Percentiles rank a stretch among this genome's conserved stretches.
Evolutionary conservation across 148 eudicot genomes (phyloP).

Genomic region (Vaccinium darrowii): DNA sequence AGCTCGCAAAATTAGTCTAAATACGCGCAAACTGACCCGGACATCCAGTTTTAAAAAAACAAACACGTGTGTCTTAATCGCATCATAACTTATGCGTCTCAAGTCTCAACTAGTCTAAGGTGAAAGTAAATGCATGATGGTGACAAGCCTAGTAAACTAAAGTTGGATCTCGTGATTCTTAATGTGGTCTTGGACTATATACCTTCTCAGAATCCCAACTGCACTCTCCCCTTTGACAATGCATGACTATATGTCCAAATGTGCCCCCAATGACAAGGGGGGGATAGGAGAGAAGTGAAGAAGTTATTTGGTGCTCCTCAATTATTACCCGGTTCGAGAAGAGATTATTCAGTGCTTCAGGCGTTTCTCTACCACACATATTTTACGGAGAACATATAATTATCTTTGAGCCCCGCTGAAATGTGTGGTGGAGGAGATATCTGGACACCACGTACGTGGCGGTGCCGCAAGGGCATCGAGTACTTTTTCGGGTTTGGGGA

Average conservation of each 20-base stretch:
- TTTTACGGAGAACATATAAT: too few relatives aligned
- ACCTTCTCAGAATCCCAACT: background rate
- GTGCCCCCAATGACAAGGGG: background rate
- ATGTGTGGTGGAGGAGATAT: too few relatives aligned
- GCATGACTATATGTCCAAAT: background rate
- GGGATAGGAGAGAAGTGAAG: background rate
- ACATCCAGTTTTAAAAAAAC: too few relatives aligned
- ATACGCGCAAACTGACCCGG: too few relatives aligned
- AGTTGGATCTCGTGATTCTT: background rate
- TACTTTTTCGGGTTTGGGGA: too few relatives aligned
- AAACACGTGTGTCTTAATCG: background rate
- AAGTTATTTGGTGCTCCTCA: background rate
- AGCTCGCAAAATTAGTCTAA: too few relatives aligned
- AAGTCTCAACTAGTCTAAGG: background rate
- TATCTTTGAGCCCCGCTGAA: too few relatives aligned
- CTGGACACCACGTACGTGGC: too few relatives aligned
- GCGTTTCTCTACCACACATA: too few relatives aligned
- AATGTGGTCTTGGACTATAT: background rate
- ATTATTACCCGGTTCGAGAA: too few relatives aligned
- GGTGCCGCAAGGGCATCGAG: too few relatives aligned
- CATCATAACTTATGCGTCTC: background rate
- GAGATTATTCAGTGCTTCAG: too few relatives aligned
- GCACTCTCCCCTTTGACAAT: background rate
- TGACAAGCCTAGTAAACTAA: background rate
- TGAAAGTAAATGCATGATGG: background rate